Conservation (phyloP, 768 basidiomycete genomes). For the Mrakia gelida region DNA sequence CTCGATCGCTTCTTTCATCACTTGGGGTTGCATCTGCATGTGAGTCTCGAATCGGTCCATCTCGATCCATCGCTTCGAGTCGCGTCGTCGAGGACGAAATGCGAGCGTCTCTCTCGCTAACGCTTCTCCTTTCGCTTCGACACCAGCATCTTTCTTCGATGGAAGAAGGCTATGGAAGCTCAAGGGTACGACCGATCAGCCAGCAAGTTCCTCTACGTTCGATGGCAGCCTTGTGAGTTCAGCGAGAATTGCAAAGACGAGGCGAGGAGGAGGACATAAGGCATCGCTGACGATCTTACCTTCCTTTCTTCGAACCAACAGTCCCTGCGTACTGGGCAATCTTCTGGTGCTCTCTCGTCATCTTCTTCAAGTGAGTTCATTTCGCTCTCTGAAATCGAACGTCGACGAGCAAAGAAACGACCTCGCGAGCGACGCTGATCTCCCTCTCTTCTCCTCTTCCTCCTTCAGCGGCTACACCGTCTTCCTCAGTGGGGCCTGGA, state of each 20-base stretch:
- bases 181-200: slow-evolving; percentile 24
- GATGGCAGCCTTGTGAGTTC: too few relatives aligned
- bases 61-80: too few relatives aligned
- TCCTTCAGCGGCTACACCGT: slow-evolving; percentile 34
- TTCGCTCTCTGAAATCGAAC: too few relatives aligned
- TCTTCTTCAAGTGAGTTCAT: slow-evolving; percentile 36
- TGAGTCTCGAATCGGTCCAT: neutral
- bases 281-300: slow-evolving; percentile 23
- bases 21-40: slow-evolving; percentile 16
- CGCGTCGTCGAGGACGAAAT: too few relatives aligned
- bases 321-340: slow-evolving; percentile 35
- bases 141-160: neutral
- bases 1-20: slow-evolving; percentile 50
- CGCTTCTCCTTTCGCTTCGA: too few relatives aligned
- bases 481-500: slow-evolving; percentile 37
- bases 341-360: slow-evolving; percentile 35
- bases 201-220: slow-evolving; percentile 18
- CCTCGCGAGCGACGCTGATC: neutral
- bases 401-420: too few relatives aligned
- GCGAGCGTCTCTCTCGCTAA: too few relatives aligned
- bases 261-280: neutral
- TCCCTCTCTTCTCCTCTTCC: neutral
- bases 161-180: slow-evolving; percentile 15
- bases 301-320: too few relatives aligned
- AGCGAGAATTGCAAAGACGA: too few relatives aligned